Evolutionary conservation across 139 green algal species (phyloP).

Genomic region (Micractinium conductrix): DNA sequence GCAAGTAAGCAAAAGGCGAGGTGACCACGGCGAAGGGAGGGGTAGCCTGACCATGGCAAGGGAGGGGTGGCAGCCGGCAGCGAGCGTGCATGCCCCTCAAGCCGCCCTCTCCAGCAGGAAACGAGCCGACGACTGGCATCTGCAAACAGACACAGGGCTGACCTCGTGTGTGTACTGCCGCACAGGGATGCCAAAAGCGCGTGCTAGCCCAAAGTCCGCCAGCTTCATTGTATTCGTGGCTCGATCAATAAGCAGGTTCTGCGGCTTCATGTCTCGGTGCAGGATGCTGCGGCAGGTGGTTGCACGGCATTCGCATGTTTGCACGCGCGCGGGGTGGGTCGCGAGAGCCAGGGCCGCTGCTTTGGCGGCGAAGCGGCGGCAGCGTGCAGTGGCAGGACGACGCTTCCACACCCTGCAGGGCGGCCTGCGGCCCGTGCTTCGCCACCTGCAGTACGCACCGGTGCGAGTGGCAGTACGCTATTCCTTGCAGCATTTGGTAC

Average conservation of each 20-base stretch:
- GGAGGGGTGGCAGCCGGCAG: too few species aligned
- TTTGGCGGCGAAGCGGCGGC: too few species aligned
- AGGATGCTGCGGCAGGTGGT: slow-evolving; percentile 74
- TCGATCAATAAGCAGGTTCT: slow-evolving; percentile 97
- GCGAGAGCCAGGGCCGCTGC: too few species aligned
- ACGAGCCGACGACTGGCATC: not conserved
- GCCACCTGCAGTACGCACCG: slow-evolving; percentile 44
- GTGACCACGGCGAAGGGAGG: too few species aligned
- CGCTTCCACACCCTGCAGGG: too few species aligned
- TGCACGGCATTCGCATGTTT: not conserved
- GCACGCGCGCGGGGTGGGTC: too few species aligned
- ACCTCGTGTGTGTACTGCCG: slow-evolving; percentile 96
- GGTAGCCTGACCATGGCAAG: too few species aligned
- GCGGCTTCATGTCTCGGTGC: slow-evolving; percentile 96
- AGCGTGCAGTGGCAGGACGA: too few species aligned
- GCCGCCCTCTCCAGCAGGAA: too few species aligned
- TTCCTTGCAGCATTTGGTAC: slow-evolving; percentile 95
- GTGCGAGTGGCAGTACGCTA: slow-evolving; percentile 92
- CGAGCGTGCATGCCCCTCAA: too few species aligned
- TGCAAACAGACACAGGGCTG: not conserved
- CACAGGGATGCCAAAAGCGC: slow-evolving; percentile 97
- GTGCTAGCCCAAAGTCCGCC: slow-evolving; percentile 97
- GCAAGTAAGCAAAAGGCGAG: too few species aligned
- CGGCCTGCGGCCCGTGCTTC: not conserved
- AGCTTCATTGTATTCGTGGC: slow-evolving; percentile 91